A percentile compares a stretch with the other conserved stretches of the same genome.
Evolutionary conservation across 441 rosid genomes (phyloP).

Genomic region (Gossypium armourianum): DNA sequence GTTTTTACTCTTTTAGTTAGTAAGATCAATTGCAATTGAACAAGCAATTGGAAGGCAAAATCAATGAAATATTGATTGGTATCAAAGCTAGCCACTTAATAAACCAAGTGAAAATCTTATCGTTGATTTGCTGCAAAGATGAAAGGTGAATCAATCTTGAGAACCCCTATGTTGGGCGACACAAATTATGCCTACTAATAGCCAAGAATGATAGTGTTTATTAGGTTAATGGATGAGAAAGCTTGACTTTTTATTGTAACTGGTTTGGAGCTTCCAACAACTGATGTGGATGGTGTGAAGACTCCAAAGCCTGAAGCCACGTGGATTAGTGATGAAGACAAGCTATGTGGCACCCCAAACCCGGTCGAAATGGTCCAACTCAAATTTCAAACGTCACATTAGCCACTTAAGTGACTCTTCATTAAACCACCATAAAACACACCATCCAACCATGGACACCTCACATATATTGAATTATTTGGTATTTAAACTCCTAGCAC

Average conservation of each 20-base stretch:
- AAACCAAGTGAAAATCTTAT: not conserved
- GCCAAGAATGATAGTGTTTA: not conserved
- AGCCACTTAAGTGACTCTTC: not conserved
- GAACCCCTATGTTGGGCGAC: not conserved
- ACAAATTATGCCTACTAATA: not conserved
- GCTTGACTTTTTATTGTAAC: not conserved
- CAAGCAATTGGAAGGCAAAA: not conserved
- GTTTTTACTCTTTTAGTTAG: not conserved
- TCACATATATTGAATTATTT: too few species aligned
- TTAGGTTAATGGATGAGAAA: not conserved
- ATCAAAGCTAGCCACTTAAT: not conserved
- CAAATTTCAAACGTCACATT: not conserved
- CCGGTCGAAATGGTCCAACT: not conserved
- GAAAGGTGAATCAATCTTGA: not conserved
- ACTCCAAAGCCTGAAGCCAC: not conserved
- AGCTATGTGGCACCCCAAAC: not conserved
- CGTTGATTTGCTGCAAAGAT: not conserved
- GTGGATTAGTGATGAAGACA: not conserved
- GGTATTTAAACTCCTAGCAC: not conserved
- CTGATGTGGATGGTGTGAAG: not conserved
- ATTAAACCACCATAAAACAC: not conserved
- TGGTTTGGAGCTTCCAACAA: not conserved
- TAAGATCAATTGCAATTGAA: not conserved
- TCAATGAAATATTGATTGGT: not conserved
- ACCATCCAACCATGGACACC: not conserved